Evolutionary conservation across 306 rosid genomes (phyloP).

Genomic region (Potentilla sterilis): DNA sequence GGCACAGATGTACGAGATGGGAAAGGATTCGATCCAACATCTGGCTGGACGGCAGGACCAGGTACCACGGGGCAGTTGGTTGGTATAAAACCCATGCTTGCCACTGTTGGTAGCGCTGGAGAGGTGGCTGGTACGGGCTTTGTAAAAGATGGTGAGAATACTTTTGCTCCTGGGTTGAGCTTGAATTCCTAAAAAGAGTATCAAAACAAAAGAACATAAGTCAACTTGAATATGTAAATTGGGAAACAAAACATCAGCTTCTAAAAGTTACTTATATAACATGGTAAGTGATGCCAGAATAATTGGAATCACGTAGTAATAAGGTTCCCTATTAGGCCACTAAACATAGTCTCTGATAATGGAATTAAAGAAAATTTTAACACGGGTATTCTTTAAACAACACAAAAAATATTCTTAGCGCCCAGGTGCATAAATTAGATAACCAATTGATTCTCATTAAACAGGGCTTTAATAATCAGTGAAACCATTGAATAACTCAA

Average conservation of each 20-base stretch:
- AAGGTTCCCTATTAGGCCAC: not conserved
- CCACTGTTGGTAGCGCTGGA: conserved; percentile 43
- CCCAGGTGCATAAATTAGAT: not conserved
- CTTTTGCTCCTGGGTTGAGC: conserved; percentile 90
- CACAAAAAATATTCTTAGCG: not conserved
- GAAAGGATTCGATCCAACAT: conserved; percentile 45
- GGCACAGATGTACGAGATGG: conserved; percentile 57
- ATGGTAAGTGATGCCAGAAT: conserved; percentile 10
- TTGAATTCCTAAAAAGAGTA: conserved; percentile 63
- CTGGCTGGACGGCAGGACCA: conserved; percentile 58
- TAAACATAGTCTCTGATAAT: not conserved
- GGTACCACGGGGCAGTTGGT: conserved; percentile 48
- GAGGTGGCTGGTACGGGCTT: conserved; percentile 39
- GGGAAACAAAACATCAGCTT: conserved; percentile 9
- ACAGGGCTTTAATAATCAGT: not conserved
- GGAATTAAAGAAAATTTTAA: not conserved
- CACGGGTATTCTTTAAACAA: not conserved
- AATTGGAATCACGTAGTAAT: not conserved
- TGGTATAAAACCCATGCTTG: conserved; percentile 62
- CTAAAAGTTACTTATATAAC: conserved; percentile 12
- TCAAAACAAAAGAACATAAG: conserved; percentile 3
- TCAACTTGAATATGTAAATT: conserved; percentile 12
- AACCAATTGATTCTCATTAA: not conserved
- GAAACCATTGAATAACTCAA: not conserved
- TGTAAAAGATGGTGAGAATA: conserved; percentile 66